A percentile compares a stretch with the other conserved stretches of the same genome.
Conservation (phyloP, 2,329 filamentous ascomycete species). For the Apiospora marii region DNA sequence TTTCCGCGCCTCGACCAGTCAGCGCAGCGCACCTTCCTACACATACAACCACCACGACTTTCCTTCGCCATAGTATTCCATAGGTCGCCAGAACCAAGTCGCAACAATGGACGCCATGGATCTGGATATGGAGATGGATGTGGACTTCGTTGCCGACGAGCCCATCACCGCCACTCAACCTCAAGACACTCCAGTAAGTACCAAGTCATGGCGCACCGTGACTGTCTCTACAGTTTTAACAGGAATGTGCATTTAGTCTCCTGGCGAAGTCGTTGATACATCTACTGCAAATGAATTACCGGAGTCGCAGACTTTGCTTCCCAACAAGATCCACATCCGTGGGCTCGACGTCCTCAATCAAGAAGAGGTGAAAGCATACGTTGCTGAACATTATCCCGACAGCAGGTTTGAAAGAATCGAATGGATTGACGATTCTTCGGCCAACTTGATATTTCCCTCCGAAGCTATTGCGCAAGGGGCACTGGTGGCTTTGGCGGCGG, state of each 20-base stretch:
- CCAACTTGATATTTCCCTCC: constrained; percentile 80
- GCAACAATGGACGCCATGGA: constrained; percentile 63
- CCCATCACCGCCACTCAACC: constrained; percentile 42
- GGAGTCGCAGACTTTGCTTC: constrained; percentile 44
- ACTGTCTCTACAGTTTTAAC: neutral
- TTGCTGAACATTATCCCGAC: constrained; percentile 69
- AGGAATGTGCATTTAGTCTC: constrained; percentile 33
- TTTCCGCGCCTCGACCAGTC: neutral
- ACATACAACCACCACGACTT: neutral
- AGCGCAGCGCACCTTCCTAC: constrained; percentile 12
- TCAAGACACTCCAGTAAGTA: constrained; percentile 42
- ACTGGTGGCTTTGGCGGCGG: constrained; percentile 59
- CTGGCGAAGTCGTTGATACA: constrained; percentile 51
- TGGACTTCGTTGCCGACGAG: constrained; percentile 59
- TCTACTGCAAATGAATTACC: constrained; percentile 32
- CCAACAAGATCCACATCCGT: constrained; percentile 80
- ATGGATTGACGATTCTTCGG: constrained; percentile 94
- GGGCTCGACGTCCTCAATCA: constrained; percentile 86
- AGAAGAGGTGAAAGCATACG: constrained; percentile 79
- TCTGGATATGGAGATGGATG: constrained; percentile 75
- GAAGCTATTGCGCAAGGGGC: constrained; percentile 61
- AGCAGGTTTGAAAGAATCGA: constrained; percentile 72
- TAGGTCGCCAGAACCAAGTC: neutral
- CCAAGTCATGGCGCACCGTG: constrained; percentile 21
- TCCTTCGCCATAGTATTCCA: neutral